Evolutionary conservation across 176 grass and related monocot species (phyloP), one percentile per base, ranked within the genome.

Genomic region (Triticum turgidum): DNA sequence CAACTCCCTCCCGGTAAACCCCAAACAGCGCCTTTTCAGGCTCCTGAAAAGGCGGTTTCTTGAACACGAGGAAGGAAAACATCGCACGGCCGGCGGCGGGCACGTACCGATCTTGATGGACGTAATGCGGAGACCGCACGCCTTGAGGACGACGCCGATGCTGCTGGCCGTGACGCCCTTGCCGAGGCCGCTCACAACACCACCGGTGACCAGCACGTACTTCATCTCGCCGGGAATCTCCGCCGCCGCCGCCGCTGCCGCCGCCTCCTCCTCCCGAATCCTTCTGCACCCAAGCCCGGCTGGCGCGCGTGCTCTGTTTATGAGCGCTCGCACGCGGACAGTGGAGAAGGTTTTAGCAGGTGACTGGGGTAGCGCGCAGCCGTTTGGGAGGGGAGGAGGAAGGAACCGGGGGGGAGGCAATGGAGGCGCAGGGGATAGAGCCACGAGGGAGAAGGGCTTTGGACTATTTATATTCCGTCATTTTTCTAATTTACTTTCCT

Each of bases 131-230:
- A 93, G 89, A 42, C 92, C 92, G 42, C 92, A 91, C 12, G 89
- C 74, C 86, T 89, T 93, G 77, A 93, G 92, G 77, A 93, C 67
- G 79, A 89, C 86, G 76, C 92, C 92, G 85, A 93, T 88, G 73
- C 92, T 93, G 83, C 89, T 90, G 34, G 92, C 92, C 20, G 92
- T 93, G 21, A 93, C 89, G 67, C 92, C 92, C 89, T 93, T 93
- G 9, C 92, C 92, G 29, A 93, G 89, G 72, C 89, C 88, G 68
- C 89, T 90, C 35, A 91, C 79, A 74, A 93, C 92, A 13, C 92
- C 92, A 39, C 92, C 92, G 61, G 92, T 93, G 54, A 93, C 92
- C 51, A 93, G 86, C 13, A 93, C 92, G 89, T 93, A 91, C 79
- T 91, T 93, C 91, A 92, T 92, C 71, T 87, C 76, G 68, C 61